Conservation (phyloP, 805 yeast species). For the Sporopachydermia lactativora region DNA sequence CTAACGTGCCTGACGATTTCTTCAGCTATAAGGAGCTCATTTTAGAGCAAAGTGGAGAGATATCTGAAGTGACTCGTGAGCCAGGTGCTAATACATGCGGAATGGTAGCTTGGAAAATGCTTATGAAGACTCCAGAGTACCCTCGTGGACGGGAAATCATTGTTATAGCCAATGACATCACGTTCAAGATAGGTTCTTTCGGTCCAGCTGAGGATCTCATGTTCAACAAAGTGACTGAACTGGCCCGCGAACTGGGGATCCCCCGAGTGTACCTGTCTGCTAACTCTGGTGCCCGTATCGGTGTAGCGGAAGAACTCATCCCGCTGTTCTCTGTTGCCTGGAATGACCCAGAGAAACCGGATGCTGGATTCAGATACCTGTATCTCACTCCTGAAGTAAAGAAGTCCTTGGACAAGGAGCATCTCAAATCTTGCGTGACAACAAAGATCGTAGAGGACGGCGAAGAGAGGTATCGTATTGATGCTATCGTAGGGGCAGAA, state of each 20-base stretch:
- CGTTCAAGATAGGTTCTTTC: constrained; percentile 96
- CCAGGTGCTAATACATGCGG: constrained; percentile 94
- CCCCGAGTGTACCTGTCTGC: constrained; percentile 96
- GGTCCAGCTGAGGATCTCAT: constrained; percentile 93
- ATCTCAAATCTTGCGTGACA: constrained; percentile 42
- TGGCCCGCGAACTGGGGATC: constrained; percentile 80
- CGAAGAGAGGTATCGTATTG: constrained; percentile 67
- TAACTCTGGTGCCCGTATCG: constrained; percentile 98
- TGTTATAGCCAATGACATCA: constrained; percentile 92
- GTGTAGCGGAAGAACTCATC: constrained; percentile 91
- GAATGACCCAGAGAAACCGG: constrained; percentile 63
- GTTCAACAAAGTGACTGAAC: constrained; percentile 85
- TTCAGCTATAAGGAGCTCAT: constrained; percentile 76
- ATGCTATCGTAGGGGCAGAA: constrained; percentile 80
- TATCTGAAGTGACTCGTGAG: constrained; percentile 85
- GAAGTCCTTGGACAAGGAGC: constrained; percentile 28
- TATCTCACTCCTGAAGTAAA: constrained; percentile 63
- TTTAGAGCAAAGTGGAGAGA: constrained; percentile 55
- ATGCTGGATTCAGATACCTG: constrained; percentile 82
- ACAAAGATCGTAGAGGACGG: constrained; percentile 78
- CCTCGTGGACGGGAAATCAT: constrained; percentile 92
- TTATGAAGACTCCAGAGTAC: constrained; percentile 90
- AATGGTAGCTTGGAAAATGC: constrained; percentile 92
- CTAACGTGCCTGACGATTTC: constrained; percentile 51
- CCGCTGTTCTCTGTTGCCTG: constrained; percentile 87